Percentiles rank a stretch among this genome's conserved stretches.
phyloP scores from a whole-genome alignment of 768 basidiomycete species.

The Lactarius tabidus region DNA sequence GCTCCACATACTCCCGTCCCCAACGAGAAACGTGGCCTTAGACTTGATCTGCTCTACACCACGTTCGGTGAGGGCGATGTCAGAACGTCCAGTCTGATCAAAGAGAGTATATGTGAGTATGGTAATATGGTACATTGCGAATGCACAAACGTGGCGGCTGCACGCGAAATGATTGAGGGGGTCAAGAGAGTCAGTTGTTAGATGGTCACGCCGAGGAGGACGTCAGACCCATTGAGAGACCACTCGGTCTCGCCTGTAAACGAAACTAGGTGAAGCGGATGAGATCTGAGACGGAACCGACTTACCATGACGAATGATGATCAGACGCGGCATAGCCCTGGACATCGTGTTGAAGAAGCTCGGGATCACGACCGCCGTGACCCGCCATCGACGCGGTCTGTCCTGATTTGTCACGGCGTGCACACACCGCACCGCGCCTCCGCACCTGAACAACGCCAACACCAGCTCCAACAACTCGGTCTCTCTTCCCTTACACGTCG shows the following conservation, averaged over 20 bases:
- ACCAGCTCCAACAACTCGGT: neutral
- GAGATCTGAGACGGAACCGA: neutral
- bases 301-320: constrained; percentile 50
- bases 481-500: neutral
- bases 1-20: constrained; percentile 62
- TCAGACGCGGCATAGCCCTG: constrained; percentile 45
- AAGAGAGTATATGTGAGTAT: constrained; percentile 15
- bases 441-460: constrained; percentile 3
- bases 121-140: neutral
- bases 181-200: neutral
- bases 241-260: constrained; percentile 85
- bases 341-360: constrained; percentile 6
- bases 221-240: constrained; percentile 74
- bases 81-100: constrained; percentile 74
- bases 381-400: neutral
- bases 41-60: constrained; percentile 70
- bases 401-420: constrained; percentile 26
- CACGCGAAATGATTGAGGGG: constrained; percentile 16
- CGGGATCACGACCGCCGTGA: neutral
- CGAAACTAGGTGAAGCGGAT: neutral
- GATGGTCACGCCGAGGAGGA: neutral
- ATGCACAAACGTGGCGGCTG: constrained; percentile 57
- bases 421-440: constrained; percentile 9
- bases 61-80: constrained; percentile 79
- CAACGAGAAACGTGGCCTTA: constrained; percentile 64